phyloP scores from a whole-genome alignment of 2,329 filamentous ascomycete species.

The Phaeophleospora eucalypticola region DNA sequence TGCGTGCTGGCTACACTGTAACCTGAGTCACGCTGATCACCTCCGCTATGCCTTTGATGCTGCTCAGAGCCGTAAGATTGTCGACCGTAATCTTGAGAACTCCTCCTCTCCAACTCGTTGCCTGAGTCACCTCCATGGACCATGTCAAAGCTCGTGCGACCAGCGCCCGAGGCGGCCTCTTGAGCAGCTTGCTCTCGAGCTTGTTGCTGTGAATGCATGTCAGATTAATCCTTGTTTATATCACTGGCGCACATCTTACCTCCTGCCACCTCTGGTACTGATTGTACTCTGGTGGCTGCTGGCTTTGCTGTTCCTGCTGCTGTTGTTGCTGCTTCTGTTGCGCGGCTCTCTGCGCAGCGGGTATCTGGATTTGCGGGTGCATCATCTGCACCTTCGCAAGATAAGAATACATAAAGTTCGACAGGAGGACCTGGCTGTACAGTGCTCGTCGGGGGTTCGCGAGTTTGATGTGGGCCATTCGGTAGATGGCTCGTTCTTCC shows the following conservation, averaged over 20 bases:
- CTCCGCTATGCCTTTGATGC: conserved; percentile 11
- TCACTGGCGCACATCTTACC: conserved; percentile 17
- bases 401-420: conserved; percentile 99
- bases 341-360: conserved; percentile 57
- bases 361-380: conserved; percentile 92
- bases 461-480: conserved; percentile 98
- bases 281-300: conserved; percentile 32
- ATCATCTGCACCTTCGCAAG: conserved; percentile 97
- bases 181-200: conserved; percentile 25
- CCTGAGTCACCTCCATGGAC: conserved; percentile 20
- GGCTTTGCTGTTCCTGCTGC: conserved; percentile 17
- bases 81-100: conserved; percentile 23
- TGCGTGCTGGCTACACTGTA: conserved; percentile 33
- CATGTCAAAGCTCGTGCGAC: conserved; percentile 22
- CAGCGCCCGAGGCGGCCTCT: conserved; percentile 12
- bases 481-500: conserved; percentile 94
- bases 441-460: conserved; percentile 92
- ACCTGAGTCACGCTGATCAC: conserved; percentile 12
- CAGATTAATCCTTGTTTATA: neutral
- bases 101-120: conserved; percentile 20
- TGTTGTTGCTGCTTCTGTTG: conserved; percentile 37
- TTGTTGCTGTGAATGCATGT: conserved; percentile 31
- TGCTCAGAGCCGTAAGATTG: conserved; percentile 13
- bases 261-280: conserved; percentile 37
- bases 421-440: conserved; percentile 90